A percentile compares a stretch with the other conserved stretches of the same genome.
Evolutionary conservation across 495 filamentous ascomycete species (phyloP).

Genomic region (Thozetella sp.): DNA sequence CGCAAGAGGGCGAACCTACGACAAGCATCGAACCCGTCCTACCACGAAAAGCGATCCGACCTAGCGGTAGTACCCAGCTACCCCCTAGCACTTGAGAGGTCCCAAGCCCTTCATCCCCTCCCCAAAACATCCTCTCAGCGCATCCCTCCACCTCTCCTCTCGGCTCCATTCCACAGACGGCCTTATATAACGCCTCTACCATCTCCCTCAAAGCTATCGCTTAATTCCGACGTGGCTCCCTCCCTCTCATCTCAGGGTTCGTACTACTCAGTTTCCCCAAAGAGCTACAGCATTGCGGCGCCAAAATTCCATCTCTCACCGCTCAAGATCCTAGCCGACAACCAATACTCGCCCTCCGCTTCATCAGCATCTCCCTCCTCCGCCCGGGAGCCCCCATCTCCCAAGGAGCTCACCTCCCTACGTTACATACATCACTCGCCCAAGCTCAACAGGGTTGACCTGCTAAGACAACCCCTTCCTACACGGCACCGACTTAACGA

Average conservation of each 20-base stretch:
- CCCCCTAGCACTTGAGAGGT: conserved; percentile 4
- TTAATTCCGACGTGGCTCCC: conserved; percentile 15
- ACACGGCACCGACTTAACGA: conserved; percentile 11
- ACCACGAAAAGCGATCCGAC: neutral
- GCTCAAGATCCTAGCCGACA: conserved; percentile 10
- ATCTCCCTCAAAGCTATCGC: conserved; percentile 19
- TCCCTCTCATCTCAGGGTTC: conserved; percentile 27
- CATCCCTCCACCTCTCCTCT: conserved; percentile 18
- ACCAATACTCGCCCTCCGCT: conserved; percentile 1
- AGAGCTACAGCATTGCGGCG: neutral
- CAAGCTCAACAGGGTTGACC: neutral
- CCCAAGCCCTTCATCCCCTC: neutral
- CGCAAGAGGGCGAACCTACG: conserved; percentile 47
- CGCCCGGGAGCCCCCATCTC: conserved; percentile 10
- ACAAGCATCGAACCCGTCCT: conserved; percentile 18
- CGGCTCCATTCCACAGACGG: conserved; percentile 14
- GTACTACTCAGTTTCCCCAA: conserved; percentile 14
- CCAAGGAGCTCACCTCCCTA: neutral
- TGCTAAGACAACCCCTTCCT: neutral
- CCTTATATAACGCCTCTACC: conserved; percentile 14
- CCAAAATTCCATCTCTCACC: conserved; percentile 13
- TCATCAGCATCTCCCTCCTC: conserved; percentile 7
- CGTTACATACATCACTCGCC: neutral
- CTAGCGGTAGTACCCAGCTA: conserved; percentile 1
- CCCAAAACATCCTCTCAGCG: neutral